Evolutionary conservation across 352 stramenopile genomes (phyloP).

Genomic region (Salisapilia sapeloensis): DNA sequence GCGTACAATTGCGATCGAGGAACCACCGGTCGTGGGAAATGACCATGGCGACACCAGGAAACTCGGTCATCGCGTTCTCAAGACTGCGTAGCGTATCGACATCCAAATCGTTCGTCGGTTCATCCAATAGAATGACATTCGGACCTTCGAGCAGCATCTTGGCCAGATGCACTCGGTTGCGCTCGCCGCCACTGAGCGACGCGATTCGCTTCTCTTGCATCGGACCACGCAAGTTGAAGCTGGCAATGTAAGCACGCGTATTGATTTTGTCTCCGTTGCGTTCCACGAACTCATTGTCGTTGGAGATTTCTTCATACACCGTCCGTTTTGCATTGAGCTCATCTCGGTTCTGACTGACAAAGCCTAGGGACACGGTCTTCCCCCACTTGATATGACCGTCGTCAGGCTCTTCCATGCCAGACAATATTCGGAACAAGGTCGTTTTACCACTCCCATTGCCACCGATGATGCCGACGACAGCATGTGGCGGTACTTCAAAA

Average conservation of each 20-base stretch:
- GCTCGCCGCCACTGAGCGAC: constrained; percentile 64
- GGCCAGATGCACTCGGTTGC: constrained; percentile 72
- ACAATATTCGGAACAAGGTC: constrained; percentile 93
- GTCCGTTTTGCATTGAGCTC: constrained; percentile 39
- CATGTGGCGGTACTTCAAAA: constrained; percentile 89
- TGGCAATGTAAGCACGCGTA: constrained; percentile 72
- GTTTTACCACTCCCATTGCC: constrained; percentile 95
- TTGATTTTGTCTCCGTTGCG: constrained; percentile 62
- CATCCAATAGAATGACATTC: constrained; percentile 81
- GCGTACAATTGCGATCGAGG: constrained; percentile 85
- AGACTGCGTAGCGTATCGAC: constrained; percentile 78
- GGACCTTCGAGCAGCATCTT: constrained; percentile 73
- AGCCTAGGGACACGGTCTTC: constrained; percentile 64
- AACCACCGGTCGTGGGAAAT: constrained; percentile 95
- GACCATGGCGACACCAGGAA: constrained; percentile 86
- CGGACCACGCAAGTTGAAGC: constrained; percentile 63
- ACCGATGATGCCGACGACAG: constrained; percentile 95
- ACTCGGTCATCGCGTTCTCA: constrained; percentile 70
- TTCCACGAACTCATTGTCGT: constrained; percentile 73
- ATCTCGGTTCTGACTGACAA: constrained; percentile 62
- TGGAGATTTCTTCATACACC: constrained; percentile 77
- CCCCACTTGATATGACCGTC: constrained; percentile 50
- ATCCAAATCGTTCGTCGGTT: constrained; percentile 79
- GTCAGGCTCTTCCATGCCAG: constrained; percentile 81
- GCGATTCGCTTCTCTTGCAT: constrained; percentile 76